Base-by-base conservation (phyloP, 768 basidiomycete genomes). In the Symmetrospora coprosmae region DNA sequence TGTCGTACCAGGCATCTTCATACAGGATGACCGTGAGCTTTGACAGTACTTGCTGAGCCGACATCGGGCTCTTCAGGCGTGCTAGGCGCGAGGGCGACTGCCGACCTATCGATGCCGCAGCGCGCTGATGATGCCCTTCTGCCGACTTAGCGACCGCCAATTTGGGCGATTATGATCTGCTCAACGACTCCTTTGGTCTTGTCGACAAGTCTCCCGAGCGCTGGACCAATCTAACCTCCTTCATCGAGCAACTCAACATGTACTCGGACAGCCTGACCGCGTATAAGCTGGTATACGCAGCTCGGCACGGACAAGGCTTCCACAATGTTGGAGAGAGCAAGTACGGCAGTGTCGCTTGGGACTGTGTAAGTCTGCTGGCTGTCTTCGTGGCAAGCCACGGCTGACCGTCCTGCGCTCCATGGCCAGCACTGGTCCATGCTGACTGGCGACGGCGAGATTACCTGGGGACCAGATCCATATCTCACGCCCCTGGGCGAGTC, bases 391-490 rank as follows among this genome's bases (percentile, higher is more conserved):
- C 21, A 9, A 9, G 13, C 25, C 25, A n/a, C n/a, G n/a, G n/a
- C n/a, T n/a, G n/a, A n/a, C n/a, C n/a, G n/a, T n/a, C n/a, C n/a
- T n/a, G n/a, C n/a, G n/a, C n/a, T n/a, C n/a, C n/a, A n/a, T n/a
- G n/a, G 16, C 61, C 52, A 50, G 28, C 63, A 66, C 49, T 72
- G 68, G 69, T 64, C 65, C 33, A 45, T 47, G 51, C 37, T 53
- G 19, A 60, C 60, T 37, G 65, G 59, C 0, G 69, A 71, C 41
- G 70, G 66, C 0, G 64, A 69, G 37, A 62, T 69, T 7, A 41
- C 66, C 1, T 72, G 71, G 71, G 69, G 68, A 3, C 69, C 68
- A 2, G 71, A 72, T 38, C 56, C 71, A 0, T 19, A 40, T 2
- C 64, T 72, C 17, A 70, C 69, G 1, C 55, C 50, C 2, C 16